Conservation (phyloP, 306 rosid genomes). For the Gastrolobium bilobum region DNA sequence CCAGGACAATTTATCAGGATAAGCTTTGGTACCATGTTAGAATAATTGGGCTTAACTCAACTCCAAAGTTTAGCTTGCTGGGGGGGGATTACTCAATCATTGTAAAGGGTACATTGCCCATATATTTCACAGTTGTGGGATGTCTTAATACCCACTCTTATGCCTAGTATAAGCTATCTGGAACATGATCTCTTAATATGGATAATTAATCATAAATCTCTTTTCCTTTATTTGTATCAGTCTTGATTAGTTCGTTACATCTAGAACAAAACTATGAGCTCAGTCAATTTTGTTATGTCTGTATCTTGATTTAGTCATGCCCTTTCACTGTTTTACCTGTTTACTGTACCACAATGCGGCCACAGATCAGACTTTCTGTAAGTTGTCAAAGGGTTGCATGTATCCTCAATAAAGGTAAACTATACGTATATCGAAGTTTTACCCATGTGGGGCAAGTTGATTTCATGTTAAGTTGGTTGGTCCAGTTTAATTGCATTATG, state of each 20-base stretch:
- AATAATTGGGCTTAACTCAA: too few species aligned
- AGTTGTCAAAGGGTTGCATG: background rate
- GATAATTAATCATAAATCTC: background rate
- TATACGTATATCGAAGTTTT: background rate
- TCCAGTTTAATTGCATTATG: slow-evolving; percentile 19
- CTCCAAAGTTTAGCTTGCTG: too few species aligned
- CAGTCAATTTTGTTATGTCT: background rate
- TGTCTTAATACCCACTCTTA: too few species aligned
- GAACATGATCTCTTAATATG: too few species aligned
- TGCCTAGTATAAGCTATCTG: too few species aligned
- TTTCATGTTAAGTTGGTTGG: background rate
- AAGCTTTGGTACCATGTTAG: too few species aligned
- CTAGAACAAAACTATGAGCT: slow-evolving; percentile 3
- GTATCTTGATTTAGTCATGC: slow-evolving; percentile 3
- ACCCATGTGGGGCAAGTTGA: background rate
- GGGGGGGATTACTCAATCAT: too few species aligned
- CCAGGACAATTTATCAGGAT: too few species aligned
- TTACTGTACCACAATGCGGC: slow-evolving; percentile 14
- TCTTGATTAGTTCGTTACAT: slow-evolving; percentile 27
- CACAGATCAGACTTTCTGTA: background rate
- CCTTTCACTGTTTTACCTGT: background rate
- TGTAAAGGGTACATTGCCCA: too few species aligned
- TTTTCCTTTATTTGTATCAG: background rate
- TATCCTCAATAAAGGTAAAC: background rate
- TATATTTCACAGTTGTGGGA: too few species aligned